Percentiles rank a stretch among this genome's conserved stretches.
Conservation (phyloP, 2,329 filamentous ascomycete genomes). For the Fusarium goolgardi region DNA sequence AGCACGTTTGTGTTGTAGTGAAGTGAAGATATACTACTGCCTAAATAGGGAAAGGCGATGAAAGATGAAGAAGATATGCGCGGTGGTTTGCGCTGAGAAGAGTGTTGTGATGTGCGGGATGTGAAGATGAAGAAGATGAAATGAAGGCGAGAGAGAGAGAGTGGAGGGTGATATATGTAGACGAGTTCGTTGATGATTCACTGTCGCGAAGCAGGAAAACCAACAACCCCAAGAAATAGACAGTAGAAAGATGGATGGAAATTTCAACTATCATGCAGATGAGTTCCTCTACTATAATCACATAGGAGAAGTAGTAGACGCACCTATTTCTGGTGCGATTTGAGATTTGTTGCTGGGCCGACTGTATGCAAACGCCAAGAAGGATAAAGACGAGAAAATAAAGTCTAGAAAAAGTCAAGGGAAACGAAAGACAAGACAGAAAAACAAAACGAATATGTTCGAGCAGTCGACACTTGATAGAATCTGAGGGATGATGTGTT, state of each 20-base stretch:
- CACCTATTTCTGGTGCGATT: slow-evolving; percentile 7
- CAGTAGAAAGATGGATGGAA: not conserved
- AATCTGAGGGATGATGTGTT: not conserved
- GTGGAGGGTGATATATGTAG: not conserved
- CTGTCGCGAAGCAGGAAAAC: not conserved
- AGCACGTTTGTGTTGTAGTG: not conserved
- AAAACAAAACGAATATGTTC: not conserved
- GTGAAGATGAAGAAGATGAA: slow-evolving; percentile 18
- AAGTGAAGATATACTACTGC: not conserved
- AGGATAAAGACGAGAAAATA: not conserved
- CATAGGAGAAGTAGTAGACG: slow-evolving; percentile 1
- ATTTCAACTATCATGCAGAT: not conserved
- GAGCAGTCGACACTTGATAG: not conserved
- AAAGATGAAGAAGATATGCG: slow-evolving; percentile 7
- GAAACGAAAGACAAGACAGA: not conserved
- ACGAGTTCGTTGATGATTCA: slow-evolving; percentile 26
- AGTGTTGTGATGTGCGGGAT: not conserved
- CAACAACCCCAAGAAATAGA: not conserved
- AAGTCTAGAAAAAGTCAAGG: not conserved
- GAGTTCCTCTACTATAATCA: slow-evolving; percentile 12
- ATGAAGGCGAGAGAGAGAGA: slow-evolving; percentile 13
- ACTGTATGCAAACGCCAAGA: slow-evolving; percentile 16
- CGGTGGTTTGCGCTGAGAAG: not conserved
- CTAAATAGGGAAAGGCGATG: not conserved
- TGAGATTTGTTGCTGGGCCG: slow-evolving; percentile 36